A percentile compares a stretch with the other conserved stretches of the same genome.
phyloP scores from a whole-genome alignment of 345 rosid genomes.

The Citrus australasica region DNA sequence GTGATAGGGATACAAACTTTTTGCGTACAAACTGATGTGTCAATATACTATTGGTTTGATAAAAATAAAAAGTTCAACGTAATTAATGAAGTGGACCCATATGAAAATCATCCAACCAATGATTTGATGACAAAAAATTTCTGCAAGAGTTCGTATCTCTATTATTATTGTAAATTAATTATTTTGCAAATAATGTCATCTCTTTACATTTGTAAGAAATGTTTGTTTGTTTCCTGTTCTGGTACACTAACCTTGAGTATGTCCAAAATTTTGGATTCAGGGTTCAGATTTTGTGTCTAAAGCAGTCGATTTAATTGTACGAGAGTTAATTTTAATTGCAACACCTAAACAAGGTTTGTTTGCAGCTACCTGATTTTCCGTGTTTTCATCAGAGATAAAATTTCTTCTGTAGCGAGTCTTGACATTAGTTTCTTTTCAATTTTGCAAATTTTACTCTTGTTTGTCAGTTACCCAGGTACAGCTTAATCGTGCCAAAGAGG shows the following conservation, averaged over 20 bases:
- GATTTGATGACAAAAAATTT: too few relatives aligned
- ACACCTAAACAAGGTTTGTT: conserved; percentile 52
- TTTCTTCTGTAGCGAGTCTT: not conserved
- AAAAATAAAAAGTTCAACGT: too few relatives aligned
- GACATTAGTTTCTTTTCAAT: not conserved
- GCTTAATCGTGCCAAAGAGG: conserved; percentile 57
- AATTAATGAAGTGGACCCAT: too few relatives aligned
- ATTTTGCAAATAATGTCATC: not conserved
- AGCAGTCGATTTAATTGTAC: conserved; percentile 54
- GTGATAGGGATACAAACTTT: too few relatives aligned
- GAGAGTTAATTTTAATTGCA: conserved; percentile 52
- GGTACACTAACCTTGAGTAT: not conserved
- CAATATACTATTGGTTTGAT: too few relatives aligned
- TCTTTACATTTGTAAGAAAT: not conserved
- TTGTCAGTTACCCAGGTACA: conserved; percentile 40
- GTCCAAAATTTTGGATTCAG: conserved; percentile 32
- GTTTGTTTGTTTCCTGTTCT: not conserved
- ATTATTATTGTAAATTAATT: not conserved
- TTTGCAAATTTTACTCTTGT: conserved; percentile 1
- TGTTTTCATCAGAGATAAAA: not conserved
- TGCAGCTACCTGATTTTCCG: not conserved
- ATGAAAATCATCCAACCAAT: too few relatives aligned
- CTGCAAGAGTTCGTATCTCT: too few relatives aligned
- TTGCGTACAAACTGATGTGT: too few relatives aligned
- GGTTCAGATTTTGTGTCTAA: conserved; percentile 44